Conservation (phyloP, 225 moss, liverwort and hornwort genomes). For the Rhytidiadelphus loreus region DNA sequence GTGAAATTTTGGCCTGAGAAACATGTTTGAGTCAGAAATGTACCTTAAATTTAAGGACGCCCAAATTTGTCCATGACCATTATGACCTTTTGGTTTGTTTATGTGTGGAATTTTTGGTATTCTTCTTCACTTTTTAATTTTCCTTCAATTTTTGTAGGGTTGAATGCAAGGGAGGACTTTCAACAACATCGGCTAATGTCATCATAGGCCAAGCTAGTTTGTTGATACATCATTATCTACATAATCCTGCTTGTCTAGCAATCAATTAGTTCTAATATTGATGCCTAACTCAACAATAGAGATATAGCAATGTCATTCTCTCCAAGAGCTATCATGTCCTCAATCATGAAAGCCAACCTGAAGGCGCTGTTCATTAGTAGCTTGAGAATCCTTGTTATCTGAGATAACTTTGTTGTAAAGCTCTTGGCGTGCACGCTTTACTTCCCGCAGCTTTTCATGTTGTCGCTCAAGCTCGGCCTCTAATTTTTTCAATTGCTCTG, state of each 20-base stretch:
- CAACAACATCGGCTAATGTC: background rate
- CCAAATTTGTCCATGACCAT: no score
- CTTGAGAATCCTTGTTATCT: conserved; percentile 58
- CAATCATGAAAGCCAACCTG: conserved; percentile 21
- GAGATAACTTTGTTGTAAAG: conserved; percentile 58
- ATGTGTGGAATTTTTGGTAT: no score
- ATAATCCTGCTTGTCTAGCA: background rate
- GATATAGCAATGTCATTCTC: background rate
- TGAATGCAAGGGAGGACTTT: background rate
- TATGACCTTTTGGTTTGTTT: background rate
- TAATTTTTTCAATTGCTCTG: conserved; percentile 57
- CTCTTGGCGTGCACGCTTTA: conserved; percentile 64
- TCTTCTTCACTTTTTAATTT: background rate
- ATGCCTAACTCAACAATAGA: background rate
- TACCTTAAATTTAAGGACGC: background rate
- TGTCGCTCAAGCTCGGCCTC: conserved; percentile 55
- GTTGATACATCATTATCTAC: background rate
- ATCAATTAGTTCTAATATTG: background rate
- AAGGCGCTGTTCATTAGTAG: conserved; percentile 59
- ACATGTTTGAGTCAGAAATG: background rate
- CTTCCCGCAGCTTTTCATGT: conserved; percentile 46
- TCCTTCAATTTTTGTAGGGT: background rate
- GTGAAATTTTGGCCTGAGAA: conserved; percentile 41
- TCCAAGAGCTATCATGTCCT: background rate
- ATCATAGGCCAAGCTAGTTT: background rate